phyloP scores from a whole-genome alignment of 345 rosid genomes.

The Dipteronia dyeriana region DNA sequence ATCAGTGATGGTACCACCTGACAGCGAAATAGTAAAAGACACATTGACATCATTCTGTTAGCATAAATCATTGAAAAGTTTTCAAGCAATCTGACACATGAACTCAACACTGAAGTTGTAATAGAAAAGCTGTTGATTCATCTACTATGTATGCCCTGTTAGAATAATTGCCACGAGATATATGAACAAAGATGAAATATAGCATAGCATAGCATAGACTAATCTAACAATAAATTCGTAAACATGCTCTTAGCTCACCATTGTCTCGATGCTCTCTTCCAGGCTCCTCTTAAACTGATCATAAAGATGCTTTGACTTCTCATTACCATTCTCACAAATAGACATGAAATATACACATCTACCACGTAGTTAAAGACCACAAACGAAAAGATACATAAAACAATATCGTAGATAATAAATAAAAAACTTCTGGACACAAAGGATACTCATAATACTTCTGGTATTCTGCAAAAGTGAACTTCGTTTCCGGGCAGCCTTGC shows the following conservation, averaged over 20 bases:
- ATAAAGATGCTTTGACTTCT: slow-evolving; percentile 21
- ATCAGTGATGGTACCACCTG: slow-evolving; percentile 28
- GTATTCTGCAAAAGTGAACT: slow-evolving; percentile 29
- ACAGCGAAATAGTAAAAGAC: neutral
- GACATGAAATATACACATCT: slow-evolving; percentile 35
- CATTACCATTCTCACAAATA: too few relatives aligned
- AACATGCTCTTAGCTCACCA: slow-evolving; percentile 18
- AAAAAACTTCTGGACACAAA: slow-evolving; percentile 18
- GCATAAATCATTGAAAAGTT: neutral
- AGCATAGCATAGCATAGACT: neutral
- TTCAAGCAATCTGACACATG: neutral
- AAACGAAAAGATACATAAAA: neutral
- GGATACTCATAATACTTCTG: slow-evolving; percentile 32
- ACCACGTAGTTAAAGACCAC: slow-evolving; percentile 19
- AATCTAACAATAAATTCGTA: neutral
- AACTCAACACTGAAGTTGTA: too few relatives aligned
- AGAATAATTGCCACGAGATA: too few relatives aligned
- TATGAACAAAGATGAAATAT: too few relatives aligned
- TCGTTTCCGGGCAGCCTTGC: slow-evolving; percentile 32
- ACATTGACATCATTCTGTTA: neutral
- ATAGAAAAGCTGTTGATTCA: neutral
- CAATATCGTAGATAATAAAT: neutral
- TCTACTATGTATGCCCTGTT: neutral
- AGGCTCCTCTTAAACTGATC: slow-evolving; percentile 25
- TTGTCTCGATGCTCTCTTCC: slow-evolving; percentile 30